Percentiles rank a stretch among this genome's conserved stretches.
Evolutionary conservation across 2,329 filamentous ascomycete genomes (phyloP).

Genomic region (Aspergillus neotritici): DNA sequence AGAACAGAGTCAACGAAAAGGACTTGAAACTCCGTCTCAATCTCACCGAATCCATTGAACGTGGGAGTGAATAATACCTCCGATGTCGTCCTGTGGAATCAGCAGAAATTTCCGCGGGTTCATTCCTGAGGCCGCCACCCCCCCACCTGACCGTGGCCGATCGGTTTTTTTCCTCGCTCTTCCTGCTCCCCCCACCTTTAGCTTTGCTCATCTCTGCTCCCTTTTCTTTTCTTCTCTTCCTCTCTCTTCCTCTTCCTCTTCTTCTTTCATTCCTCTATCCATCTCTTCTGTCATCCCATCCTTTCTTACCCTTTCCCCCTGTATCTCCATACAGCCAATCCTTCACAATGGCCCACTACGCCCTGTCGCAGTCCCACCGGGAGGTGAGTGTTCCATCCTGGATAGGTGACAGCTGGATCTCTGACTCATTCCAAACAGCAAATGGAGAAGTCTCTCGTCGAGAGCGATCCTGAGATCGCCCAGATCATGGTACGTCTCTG

Average conservation of each 20-base stretch:
- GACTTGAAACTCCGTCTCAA: too few species aligned
- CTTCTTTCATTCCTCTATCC: constrained; percentile 9
- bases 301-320: constrained; percentile 9
- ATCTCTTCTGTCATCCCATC: constrained; percentile 6
- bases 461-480: constrained; percentile 89
- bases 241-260: constrained; percentile 10
- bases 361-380: constrained; percentile 60
- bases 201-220: constrained; percentile 3
- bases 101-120: too few species aligned
- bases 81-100: too few species aligned
- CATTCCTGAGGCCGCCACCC: too few species aligned
- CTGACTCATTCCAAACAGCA: constrained; percentile 55
- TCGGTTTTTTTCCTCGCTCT: constrained; percentile 1
- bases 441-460: constrained; percentile 90
- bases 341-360: constrained; percentile 50
- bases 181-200: constrained; percentile 1
- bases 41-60: too few species aligned
- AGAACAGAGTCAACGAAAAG: too few species aligned
- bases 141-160: too few species aligned
- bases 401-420: constrained; percentile 11
- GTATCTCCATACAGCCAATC: constrained; percentile 2
- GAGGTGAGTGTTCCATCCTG: constrained; percentile 46
- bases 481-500: constrained; percentile 76
- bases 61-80: too few species aligned
- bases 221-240: constrained; percentile 5